Percentiles rank a stretch among this genome's conserved stretches.
These are phyloP conservation scores for Fraxinus paxiana DNA, from an alignment of 305 asterid species.

Conservation along the genomic window DNA sequence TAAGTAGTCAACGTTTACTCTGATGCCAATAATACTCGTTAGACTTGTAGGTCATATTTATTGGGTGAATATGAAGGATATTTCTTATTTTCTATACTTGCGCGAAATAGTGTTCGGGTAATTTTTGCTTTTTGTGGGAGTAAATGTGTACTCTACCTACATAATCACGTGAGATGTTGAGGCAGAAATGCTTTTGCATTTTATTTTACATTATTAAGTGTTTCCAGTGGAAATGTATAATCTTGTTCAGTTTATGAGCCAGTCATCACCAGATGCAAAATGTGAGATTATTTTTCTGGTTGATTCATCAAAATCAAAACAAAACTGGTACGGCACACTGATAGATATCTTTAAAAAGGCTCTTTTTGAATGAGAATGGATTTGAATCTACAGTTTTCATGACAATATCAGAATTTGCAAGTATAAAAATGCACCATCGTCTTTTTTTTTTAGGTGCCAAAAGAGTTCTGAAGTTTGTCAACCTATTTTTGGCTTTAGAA, in stretches of 20 bases:
- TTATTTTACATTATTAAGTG: neutral
- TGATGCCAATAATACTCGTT: neutral
- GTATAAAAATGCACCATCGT: neutral
- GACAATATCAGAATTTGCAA: neutral
- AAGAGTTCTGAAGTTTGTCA: neutral
- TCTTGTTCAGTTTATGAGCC: neutral
- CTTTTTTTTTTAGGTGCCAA: neutral
- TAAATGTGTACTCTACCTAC: neutral
- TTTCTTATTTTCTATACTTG: slow-evolving; percentile 5
- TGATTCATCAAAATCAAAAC: neutral
- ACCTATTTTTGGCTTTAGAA: neutral
- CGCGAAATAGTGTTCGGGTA: neutral
- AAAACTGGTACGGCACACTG: neutral
- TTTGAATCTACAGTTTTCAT: neutral
- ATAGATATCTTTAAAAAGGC: neutral
- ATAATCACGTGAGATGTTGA: slow-evolving; percentile 11
- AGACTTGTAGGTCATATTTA: neutral
- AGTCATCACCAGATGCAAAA: neutral
- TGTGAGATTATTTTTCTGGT: neutral
- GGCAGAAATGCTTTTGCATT: slow-evolving; percentile 6
- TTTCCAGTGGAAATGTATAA: neutral
- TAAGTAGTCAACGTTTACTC: neutral
- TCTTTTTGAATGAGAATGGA: neutral
- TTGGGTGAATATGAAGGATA: neutral
- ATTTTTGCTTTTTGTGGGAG: neutral